Conservation (phyloP, 1,284 basidiomycete genomes). For the Trichosporon sp. region DNA sequence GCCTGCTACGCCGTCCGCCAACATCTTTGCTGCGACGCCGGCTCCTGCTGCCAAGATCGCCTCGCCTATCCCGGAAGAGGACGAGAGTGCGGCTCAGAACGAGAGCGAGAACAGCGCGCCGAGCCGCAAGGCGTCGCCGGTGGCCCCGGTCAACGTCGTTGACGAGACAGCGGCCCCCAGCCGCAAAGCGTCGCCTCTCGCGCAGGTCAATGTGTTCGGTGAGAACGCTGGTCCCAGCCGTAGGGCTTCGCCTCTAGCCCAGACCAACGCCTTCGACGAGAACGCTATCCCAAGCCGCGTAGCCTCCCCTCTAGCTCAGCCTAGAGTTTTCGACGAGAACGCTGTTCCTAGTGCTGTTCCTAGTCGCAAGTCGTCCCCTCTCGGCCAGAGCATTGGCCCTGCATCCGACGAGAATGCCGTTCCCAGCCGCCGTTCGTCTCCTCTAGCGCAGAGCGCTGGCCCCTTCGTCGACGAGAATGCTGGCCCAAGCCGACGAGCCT, state of each 20-base stretch:
- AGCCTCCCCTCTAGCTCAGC: neutral
- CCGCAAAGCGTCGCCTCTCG: neutral
- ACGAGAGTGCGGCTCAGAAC: neutral
- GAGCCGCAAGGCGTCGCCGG: neutral
- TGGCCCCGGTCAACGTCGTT: neutral
- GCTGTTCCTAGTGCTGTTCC: neutral
- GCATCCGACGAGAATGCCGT: neutral
- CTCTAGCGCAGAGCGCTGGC: neutral
- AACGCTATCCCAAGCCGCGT: neutral
- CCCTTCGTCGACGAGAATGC: neutral
- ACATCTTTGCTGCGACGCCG: slow-evolving; percentile 12
- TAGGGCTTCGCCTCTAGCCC: neutral
- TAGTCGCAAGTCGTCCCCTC: neutral
- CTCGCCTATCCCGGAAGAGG: slow-evolving; percentile 13
- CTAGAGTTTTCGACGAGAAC: neutral
- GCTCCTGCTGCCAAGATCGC: neutral
- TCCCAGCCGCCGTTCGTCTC: neutral
- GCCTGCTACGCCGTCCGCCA: slow-evolving; percentile 18
- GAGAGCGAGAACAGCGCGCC: slow-evolving; percentile 6
- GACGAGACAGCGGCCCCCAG: slow-evolving; percentile 3
- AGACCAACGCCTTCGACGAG: neutral
- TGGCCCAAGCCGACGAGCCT: neutral
- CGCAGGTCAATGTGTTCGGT: neutral
- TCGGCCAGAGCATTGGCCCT: neutral
- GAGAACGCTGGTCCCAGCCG: slow-evolving; percentile 1